phyloP scores from a whole-genome alignment of 2,329 filamentous ascomycete species.

The Paracamarosporium sp. region DNA sequence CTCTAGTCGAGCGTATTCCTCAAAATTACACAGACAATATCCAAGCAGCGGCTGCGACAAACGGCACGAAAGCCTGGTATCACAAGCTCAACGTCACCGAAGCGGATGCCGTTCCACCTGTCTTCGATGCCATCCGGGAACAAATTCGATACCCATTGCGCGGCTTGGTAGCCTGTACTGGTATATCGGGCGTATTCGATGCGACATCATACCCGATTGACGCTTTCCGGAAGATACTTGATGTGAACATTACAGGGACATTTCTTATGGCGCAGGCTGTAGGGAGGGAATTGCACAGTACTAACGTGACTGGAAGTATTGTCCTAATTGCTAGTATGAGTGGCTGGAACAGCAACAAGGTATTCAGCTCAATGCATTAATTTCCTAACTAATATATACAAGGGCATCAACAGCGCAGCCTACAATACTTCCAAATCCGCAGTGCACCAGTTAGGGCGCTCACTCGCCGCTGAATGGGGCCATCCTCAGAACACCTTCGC shows the following conservation, averaged over 20 bases:
- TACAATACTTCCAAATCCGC: slow-evolving; percentile 65
- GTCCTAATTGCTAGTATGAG: slow-evolving; percentile 49
- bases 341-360: slow-evolving; percentile 39
- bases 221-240: slow-evolving; percentile 43
- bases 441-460: slow-evolving; percentile 59
- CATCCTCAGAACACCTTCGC: slow-evolving; percentile 49
- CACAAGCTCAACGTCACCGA: slow-evolving; percentile 28
- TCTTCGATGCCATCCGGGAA: slow-evolving; percentile 16
- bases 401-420: slow-evolving; percentile 50
- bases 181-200: slow-evolving; percentile 37
- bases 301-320: slow-evolving; percentile 41
- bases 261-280: slow-evolving; percentile 42
- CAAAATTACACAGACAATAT: slow-evolving; percentile 7
- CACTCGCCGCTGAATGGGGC: slow-evolving; percentile 59
- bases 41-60: slow-evolving; percentile 6
- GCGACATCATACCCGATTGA: slow-evolving; percentile 41
- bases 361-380: not conserved
- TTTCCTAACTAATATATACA: slow-evolving; percentile 7
- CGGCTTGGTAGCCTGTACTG: slow-evolving; percentile 35
- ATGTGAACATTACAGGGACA: slow-evolving; percentile 48
- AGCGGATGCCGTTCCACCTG: slow-evolving; percentile 20
- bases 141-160: slow-evolving; percentile 26
- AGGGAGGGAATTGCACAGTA: slow-evolving; percentile 40
- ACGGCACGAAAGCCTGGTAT: slow-evolving; percentile 22
- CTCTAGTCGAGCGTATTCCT: not conserved